phyloP scores from a whole-genome alignment of 192 early-diverging fungal species.

The Podochytrium sp. region DNA sequence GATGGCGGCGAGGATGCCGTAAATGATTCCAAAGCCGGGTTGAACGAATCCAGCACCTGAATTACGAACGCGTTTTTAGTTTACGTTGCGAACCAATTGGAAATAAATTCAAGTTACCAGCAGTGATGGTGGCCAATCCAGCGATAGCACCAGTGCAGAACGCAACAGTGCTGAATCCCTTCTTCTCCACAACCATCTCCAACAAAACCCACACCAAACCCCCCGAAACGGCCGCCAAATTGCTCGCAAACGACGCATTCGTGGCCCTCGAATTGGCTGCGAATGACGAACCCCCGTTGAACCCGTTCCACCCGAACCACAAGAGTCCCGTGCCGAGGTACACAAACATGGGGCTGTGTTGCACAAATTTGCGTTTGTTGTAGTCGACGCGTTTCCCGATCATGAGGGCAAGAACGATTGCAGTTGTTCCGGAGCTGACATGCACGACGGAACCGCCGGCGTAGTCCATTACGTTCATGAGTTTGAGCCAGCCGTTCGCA shows the following conservation, averaged over 20 bases:
- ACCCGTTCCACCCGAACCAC: slow-evolving; percentile 90
- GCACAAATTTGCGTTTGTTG: not conserved
- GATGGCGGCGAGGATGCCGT: not conserved
- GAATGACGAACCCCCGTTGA: slow-evolving; percentile 89
- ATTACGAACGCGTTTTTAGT: no score
- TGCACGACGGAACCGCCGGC: slow-evolving; percentile 12
- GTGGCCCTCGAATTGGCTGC: slow-evolving; percentile 92
- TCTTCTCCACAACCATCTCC: slow-evolving; percentile 69
- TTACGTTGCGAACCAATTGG: no score
- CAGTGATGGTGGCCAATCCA: slow-evolving; percentile 90
- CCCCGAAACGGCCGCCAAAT: slow-evolving; percentile 81
- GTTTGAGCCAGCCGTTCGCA: slow-evolving; percentile 37
- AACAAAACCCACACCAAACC: slow-evolving; percentile 78
- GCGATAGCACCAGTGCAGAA: slow-evolving; percentile 94
- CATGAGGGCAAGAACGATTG: slow-evolving; percentile 66
- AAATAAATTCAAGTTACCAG: no score
- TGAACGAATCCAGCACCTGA: slow-evolving; percentile 87
- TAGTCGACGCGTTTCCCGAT: slow-evolving; percentile 32
- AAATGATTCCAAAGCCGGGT: slow-evolving; percentile 65
- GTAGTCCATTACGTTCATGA: not conserved
- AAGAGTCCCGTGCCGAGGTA: slow-evolving; percentile 76
- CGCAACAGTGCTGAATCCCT: slow-evolving; percentile 86
- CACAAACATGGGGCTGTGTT: slow-evolving; percentile 76
- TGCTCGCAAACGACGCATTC: slow-evolving; percentile 84
- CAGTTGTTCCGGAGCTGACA: not conserved